Conservation (phyloP, 2,329 filamentous ascomycete genomes). For the Xylaria digitata region DNA sequence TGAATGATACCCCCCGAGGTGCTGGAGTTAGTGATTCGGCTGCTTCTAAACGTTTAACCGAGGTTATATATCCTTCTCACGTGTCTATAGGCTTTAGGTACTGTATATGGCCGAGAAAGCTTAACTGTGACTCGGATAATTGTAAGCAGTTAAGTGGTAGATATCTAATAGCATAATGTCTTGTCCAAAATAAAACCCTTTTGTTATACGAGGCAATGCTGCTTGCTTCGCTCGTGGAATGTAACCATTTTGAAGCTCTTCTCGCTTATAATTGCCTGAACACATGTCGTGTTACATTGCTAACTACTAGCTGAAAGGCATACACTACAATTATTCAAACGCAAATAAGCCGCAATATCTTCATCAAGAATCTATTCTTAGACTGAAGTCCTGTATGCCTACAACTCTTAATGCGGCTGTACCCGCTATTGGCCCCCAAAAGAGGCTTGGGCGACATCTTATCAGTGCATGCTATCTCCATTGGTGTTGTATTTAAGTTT, state of each 20-base stretch:
- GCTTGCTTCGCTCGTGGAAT: background rate
- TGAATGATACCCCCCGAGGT: constrained; percentile 29
- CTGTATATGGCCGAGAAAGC: background rate
- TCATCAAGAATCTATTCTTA: constrained; percentile 32
- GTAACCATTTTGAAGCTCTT: background rate
- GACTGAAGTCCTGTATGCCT: constrained; percentile 10
- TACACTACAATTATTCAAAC: constrained; percentile 1
- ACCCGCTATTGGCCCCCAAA: constrained; percentile 19
- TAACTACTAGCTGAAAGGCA: constrained; percentile 4
- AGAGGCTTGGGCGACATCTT: constrained; percentile 22
- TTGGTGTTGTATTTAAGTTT: constrained; percentile 11
- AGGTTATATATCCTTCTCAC: background rate
- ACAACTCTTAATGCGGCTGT: constrained; percentile 2
- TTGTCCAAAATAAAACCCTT: background rate
- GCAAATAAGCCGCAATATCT: background rate
- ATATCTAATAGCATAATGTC: background rate
- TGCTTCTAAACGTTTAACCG: constrained; percentile 9
- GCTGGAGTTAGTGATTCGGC: constrained; percentile 17
- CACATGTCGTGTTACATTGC: background rate
- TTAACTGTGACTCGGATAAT: constrained; percentile 7
- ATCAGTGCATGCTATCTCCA: constrained; percentile 5
- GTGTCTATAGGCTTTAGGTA: constrained; percentile 1
- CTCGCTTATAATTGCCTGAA: background rate
- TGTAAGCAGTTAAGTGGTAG: no score
- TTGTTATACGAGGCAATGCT: background rate